Percentiles rank a stretch among this genome's conserved stretches.
These are phyloP conservation scores for Colletotrichum cuscutae DNA, from an alignment of 2,329 filamentous ascomycete species.

Conservation along the genomic window DNA sequence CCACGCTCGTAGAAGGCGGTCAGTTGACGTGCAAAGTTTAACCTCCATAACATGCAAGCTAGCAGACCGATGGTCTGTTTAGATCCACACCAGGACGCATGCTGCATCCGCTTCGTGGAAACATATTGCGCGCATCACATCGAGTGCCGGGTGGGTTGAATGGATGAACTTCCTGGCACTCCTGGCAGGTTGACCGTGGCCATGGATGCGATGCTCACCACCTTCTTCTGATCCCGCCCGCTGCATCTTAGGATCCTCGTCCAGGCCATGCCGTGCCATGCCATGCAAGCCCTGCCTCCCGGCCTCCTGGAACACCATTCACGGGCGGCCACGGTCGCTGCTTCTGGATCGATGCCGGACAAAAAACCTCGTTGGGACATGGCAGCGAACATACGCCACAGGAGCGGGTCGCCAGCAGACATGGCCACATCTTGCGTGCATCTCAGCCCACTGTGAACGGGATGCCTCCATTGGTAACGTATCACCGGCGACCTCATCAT, in stretches of 20 bases:
- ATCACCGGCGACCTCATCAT: neutral
- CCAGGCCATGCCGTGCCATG: slow-evolving; percentile 28
- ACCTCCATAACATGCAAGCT: slow-evolving; percentile 19
- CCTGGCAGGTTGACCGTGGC: slow-evolving; percentile 7
- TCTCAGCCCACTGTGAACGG: slow-evolving; percentile 21
- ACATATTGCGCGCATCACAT: slow-evolving; percentile 31
- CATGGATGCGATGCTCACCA: slow-evolving; percentile 29
- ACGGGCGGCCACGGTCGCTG: slow-evolving; percentile 23
- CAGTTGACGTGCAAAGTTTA: slow-evolving; percentile 31
- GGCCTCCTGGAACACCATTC: slow-evolving; percentile 31
- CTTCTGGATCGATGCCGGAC: slow-evolving; percentile 27
- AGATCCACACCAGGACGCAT: slow-evolving; percentile 23
- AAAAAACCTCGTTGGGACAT: slow-evolving; percentile 25
- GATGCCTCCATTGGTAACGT: neutral
- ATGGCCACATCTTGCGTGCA: slow-evolving; percentile 31
- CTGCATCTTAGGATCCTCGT: slow-evolving; percentile 35
- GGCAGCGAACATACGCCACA: slow-evolving; percentile 20
- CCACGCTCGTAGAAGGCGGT: slow-evolving; percentile 21
- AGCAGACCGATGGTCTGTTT: slow-evolving; percentile 19
- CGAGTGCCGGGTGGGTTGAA: slow-evolving; percentile 3
- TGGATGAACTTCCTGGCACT: slow-evolving; percentile 3
- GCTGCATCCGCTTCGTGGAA: slow-evolving; percentile 18
- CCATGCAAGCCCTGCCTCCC: slow-evolving; percentile 31
- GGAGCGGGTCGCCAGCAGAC: slow-evolving; percentile 14
- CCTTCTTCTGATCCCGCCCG: slow-evolving; percentile 28